Base-by-base conservation (phyloP, 768 basidiomycete species). In the Gloeostereum incarnatum region DNA sequence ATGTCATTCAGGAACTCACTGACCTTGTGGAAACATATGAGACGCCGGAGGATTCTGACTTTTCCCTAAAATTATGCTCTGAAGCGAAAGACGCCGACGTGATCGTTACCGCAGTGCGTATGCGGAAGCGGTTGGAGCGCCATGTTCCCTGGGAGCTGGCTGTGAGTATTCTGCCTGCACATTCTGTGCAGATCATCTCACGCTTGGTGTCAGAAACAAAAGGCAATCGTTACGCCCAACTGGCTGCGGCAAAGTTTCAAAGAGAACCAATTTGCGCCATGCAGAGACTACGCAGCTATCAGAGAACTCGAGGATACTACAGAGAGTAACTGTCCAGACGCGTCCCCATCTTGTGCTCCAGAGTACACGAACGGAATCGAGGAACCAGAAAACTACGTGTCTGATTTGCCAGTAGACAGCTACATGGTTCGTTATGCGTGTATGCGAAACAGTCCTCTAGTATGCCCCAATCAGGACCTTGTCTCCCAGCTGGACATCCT, bases 391-490 rank as follows among this genome's bases (percentile, higher is more conserved):
- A n/a, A n/a, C n/a, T n/a, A n/a, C 40, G 14, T 29, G 26, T 29
- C 26, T 29, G 18, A 42, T 13, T 16, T 16, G 14, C 21, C 39
- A 30, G 17, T 34, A 9, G 8, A 34, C 27, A 13, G 34, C 37
- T 66, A 69, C 56, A 50, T 32, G 31, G 58, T 63, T 23, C 58
- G 59, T 24, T 79, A 75, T 50, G 72, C 81, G 1, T 83, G 80
- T 47, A 57, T 66, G 36, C 70, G 87, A 24, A 62, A 72, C 0
- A 78, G 78, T 3, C 83, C 82, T 0, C 61, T 90, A 25, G 53
- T 71, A 2, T 89, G 81, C 46, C 66, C 69, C 0, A 90, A 90
- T 46, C 81, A 88, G 52, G 58, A 44, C 0, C 66, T 90, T 3
- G 69, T 68, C 4, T 45, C 56, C n/a, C 72, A 80, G 46, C 56